phyloP scores from a whole-genome alignment of 331 rosid genomes.

The Malus hybrid region DNA sequence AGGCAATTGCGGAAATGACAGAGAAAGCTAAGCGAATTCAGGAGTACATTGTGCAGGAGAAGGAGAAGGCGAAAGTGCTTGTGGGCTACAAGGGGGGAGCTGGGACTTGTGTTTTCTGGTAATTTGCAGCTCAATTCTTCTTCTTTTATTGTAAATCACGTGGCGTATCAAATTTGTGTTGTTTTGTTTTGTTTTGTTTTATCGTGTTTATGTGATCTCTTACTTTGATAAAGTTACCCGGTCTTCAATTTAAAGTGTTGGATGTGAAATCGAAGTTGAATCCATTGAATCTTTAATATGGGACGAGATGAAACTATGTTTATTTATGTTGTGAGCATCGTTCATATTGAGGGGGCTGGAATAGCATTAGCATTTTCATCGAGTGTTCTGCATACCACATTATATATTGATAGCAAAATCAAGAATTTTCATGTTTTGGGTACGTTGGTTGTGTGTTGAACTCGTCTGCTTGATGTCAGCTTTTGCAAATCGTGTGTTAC shows the following conservation, averaged over 20 bases:
- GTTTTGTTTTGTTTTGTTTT: background rate
- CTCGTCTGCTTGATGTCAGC: background rate
- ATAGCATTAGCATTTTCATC: background rate
- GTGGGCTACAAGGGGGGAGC: conserved; percentile 6
- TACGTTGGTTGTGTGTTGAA: background rate
- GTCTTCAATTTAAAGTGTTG: background rate
- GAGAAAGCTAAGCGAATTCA: conserved; percentile 48
- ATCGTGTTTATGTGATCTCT: too few relatives aligned
- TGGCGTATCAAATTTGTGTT: background rate
- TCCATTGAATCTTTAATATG: background rate
- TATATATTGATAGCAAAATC: background rate
- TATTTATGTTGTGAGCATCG: background rate
- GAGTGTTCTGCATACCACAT: background rate
- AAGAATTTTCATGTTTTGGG: background rate
- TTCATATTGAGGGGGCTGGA: background rate
- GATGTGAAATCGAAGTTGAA: background rate
- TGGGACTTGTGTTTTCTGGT: background rate
- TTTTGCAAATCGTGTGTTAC: background rate
- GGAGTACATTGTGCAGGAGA: conserved; percentile 34
- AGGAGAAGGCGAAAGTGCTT: conserved; percentile 22
- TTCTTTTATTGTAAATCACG: background rate
- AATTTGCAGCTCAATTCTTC: background rate
- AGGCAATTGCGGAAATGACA: conserved; percentile 47
- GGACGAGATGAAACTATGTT: background rate
- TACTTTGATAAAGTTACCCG: background rate